Conservation (phyloP, 768 basidiomycete species). For the Artomyces pyxidatus region DNA sequence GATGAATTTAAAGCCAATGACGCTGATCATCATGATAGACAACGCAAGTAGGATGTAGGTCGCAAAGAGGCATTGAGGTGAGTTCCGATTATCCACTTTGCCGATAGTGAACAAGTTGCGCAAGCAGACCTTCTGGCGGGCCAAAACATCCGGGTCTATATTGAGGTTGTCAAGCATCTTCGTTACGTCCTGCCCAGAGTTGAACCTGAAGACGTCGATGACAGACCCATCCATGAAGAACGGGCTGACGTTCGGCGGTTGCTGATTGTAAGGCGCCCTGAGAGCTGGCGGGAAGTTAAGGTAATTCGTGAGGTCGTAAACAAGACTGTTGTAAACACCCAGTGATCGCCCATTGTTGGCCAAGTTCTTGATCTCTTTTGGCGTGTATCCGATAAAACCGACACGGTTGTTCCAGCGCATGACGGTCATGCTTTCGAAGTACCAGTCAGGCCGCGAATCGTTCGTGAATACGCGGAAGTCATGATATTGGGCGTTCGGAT, state of each 20-base stretch:
- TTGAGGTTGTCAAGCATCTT: constrained; percentile 57
- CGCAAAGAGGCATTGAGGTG: constrained; percentile 86
- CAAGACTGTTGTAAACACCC: constrained; percentile 77
- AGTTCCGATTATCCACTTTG: constrained; percentile 86
- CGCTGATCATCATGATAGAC: constrained; percentile 85
- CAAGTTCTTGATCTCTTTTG: constrained; percentile 63
- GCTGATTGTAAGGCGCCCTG: constrained; percentile 38
- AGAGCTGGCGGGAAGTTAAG: constrained; percentile 59
- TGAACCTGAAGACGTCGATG: constrained; percentile 66
- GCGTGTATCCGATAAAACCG: constrained; percentile 83
- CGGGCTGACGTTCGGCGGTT: constrained; percentile 32
- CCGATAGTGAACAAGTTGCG: constrained; percentile 91
- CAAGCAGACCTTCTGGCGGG: constrained; percentile 77
- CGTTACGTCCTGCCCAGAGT: constrained; percentile 74
- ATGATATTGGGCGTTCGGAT: constrained; percentile 77
- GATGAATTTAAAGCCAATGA: constrained; percentile 95
- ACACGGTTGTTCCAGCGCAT: constrained; percentile 87
- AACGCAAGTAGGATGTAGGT: constrained; percentile 86
- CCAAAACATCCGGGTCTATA: constrained; percentile 52
- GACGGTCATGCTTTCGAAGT: constrained; percentile 87
- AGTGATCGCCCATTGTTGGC: constrained; percentile 56
- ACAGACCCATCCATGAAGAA: constrained; percentile 70
- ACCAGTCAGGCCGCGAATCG: constrained; percentile 97
- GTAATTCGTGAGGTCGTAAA: constrained; percentile 87
- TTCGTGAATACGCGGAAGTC: constrained; percentile 88